These are phyloP conservation scores for Austroboletus eburneus DNA, from an alignment of 768 basidiomycete species.

Conservation along the genomic window DNA sequence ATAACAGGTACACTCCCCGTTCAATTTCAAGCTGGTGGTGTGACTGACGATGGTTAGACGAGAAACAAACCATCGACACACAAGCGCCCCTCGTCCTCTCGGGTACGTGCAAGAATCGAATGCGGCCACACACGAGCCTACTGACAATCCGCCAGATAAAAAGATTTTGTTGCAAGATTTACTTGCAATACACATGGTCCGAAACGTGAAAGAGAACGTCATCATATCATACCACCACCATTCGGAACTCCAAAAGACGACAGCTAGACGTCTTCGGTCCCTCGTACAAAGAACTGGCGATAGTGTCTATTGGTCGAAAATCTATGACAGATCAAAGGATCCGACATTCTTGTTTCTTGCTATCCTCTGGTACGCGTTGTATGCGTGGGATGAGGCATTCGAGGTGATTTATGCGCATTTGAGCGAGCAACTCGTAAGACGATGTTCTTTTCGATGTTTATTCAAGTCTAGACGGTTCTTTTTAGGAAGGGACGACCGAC, in stretches of 20 bases:
- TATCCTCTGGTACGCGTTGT: slow-evolving; percentile 55
- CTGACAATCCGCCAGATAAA: slow-evolving; percentile 17
- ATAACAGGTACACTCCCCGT: slow-evolving; percentile 16
- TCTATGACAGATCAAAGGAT: slow-evolving; percentile 35
- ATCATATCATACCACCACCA: slow-evolving; percentile 32
- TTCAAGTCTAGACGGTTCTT: background rate
- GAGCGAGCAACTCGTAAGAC: slow-evolving; percentile 41
- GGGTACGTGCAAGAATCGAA: slow-evolving; percentile 18
- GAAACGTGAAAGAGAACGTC: slow-evolving; percentile 21
- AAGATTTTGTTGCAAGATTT: slow-evolving; percentile 39
- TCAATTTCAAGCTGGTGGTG: background rate
- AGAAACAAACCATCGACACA: slow-evolving; percentile 42
- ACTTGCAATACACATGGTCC: slow-evolving; percentile 51
- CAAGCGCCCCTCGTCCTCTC: slow-evolving; percentile 43
- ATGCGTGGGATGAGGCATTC: slow-evolving; percentile 60
- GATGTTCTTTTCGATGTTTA: no score
- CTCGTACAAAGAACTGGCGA: slow-evolving; percentile 29
- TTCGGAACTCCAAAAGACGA: slow-evolving; percentile 13
- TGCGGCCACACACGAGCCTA: background rate
- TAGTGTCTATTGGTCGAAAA: slow-evolving; percentile 34
- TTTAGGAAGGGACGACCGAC: slow-evolving; percentile 44
- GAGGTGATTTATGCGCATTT: slow-evolving; percentile 50
- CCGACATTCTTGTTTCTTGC: slow-evolving; percentile 54
- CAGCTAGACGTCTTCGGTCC: slow-evolving; percentile 25
- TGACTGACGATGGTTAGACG: slow-evolving; percentile 11